These are phyloP conservation scores for Bryoerythrophyllum caledonicum DNA, from an alignment of 225 moss, liverwort and hornwort species.

Conservation along the genomic window DNA sequence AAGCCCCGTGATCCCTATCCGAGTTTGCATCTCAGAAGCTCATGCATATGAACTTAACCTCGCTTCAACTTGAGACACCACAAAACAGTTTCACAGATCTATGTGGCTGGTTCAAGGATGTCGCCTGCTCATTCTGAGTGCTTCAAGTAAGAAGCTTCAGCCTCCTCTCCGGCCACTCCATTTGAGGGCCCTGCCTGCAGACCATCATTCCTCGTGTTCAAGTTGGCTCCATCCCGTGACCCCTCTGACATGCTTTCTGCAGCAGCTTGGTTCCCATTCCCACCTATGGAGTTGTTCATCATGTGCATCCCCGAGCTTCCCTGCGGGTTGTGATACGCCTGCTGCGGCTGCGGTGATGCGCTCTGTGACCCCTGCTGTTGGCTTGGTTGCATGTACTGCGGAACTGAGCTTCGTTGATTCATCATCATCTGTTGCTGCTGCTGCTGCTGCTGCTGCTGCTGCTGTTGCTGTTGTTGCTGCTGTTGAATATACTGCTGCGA, in stretches of 20 bases:
- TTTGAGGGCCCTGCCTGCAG: constrained; percentile 43
- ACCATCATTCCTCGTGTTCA: constrained; percentile 42
- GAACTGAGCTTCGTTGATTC: constrained; percentile 50
- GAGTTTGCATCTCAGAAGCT: constrained; percentile 12
- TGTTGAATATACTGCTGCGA: constrained; percentile 54
- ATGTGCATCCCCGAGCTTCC: constrained; percentile 48
- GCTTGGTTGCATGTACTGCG: constrained; percentile 55
- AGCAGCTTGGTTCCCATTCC: constrained; percentile 46
- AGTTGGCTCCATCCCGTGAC: constrained; percentile 45
- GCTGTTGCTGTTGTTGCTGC: constrained; percentile 39
- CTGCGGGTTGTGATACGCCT: constrained; percentile 54
- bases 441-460: constrained; percentile 45
- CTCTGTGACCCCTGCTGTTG: constrained; percentile 44
- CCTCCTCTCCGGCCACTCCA: constrained; percentile 53
- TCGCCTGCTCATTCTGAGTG: constrained; percentile 35
- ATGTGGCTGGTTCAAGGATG: neutral
- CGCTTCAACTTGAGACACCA: constrained; percentile 4
- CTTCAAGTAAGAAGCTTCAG: constrained; percentile 58
- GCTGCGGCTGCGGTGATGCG: constrained; percentile 49
- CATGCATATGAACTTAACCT: constrained; percentile 20
- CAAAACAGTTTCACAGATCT: neutral
- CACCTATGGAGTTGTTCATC: constrained; percentile 45
- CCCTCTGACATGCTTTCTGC: constrained; percentile 44
- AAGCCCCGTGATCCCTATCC: constrained; percentile 5
- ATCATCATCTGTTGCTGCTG: constrained; percentile 54